Evolutionary conservation across 345 rosid genomes (phyloP), one percentile per base, ranked within the genome.

Genomic region (Mallotus nudiflorus): DNA sequence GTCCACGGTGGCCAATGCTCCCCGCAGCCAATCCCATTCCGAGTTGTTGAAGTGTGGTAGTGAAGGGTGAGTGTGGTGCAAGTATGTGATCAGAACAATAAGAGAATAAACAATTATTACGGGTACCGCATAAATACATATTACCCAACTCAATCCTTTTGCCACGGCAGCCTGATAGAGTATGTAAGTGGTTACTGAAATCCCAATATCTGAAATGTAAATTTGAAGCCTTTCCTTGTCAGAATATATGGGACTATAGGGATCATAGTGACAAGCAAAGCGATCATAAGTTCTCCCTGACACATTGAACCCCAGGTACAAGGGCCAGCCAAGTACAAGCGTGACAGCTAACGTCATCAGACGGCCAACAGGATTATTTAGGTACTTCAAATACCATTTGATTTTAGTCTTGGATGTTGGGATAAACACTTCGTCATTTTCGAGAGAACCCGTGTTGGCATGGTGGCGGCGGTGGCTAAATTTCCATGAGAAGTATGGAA

Each of bases 401-500:
- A 90, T 71, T 42, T 28, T 59, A 0, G 83, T 64, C 72, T 87
- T 90, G 70, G 80, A 64, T 76, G 86, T 91, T 0, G 98, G 97
- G 37, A 91, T 96, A 48, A 88, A 91, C 27, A 94, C 97, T 76
- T 94, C 98, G 29, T 91, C 98, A 1, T 86, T 74, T 0, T 90
- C 96, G 5, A 94, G 86, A 3, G 98, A 94, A 0, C 91, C 96
- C 0, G 92, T 94, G 75, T 94, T 94, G 33, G 97, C 90, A 60
- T 94, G 97, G 67, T 94, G 98, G 52, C 97, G 97, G 3, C 97
- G 91, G 51, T 94, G 98, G 76, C 97, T 94, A 61, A 86, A 82
- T 46, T 94, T 94, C 92, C 92, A 94, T 1, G 98, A 94, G 75
- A 94, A 42, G 11, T 42, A 42, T 9, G 46, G 46, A 42, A 90